A percentile compares a stretch with the other conserved stretches of the same genome.
Evolutionary conservation across 805 yeast species (phyloP).

Genomic region (Pichia gijzeniarum): DNA sequence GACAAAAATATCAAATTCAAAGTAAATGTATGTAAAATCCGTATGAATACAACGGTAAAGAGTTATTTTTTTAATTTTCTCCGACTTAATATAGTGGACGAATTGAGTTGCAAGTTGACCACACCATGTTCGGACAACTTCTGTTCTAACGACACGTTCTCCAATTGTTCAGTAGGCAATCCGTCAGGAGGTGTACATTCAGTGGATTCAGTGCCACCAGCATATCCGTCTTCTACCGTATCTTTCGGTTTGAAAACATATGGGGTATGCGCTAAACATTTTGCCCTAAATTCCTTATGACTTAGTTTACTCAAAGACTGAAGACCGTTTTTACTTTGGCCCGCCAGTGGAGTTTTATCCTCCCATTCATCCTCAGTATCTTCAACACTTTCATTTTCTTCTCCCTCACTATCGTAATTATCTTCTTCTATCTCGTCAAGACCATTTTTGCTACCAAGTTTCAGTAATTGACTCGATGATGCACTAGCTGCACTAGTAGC

Average conservation of each 20-base stretch:
- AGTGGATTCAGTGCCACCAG: not conserved
- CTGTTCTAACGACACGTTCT: constrained; percentile 19
- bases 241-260: constrained; percentile 8
- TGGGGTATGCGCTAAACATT: constrained; percentile 16
- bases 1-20: not conserved
- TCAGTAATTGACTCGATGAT: not conserved
- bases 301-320: not conserved
- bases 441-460: not conserved
- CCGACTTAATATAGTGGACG: constrained; percentile 56
- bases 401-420: constrained; percentile 10
- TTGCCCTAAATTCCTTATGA: constrained; percentile 7
- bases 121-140: constrained; percentile 7
- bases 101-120: constrained; percentile 54
- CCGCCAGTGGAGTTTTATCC: constrained; percentile 11
- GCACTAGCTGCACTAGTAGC: constrained; percentile 5
- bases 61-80: constrained; percentile 30
- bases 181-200: not conserved
- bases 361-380: constrained; percentile 17
- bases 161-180: not conserved
- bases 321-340: constrained; percentile 1
- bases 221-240: constrained; percentile 1
- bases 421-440: constrained; percentile 11
- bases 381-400: not conserved
- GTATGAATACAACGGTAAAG: not conserved
- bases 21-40: not conserved